Conservation (phyloP, 257 asterid species). For the Schizonepeta tenuifolia region DNA sequence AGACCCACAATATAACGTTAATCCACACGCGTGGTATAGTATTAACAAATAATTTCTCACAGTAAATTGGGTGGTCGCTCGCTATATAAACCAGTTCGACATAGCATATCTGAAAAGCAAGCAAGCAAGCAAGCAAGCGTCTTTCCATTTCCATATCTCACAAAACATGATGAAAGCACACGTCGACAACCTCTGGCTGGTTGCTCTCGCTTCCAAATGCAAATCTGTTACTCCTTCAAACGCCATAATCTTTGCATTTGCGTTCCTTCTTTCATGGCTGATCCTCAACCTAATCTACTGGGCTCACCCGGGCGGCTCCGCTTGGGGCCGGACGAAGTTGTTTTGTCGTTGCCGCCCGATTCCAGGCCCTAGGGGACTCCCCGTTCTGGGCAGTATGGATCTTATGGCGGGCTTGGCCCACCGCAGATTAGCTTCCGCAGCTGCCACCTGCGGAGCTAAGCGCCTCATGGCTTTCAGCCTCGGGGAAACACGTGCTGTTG, state of each 20-base stretch:
- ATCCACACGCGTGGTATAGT: too few relatives aligned
- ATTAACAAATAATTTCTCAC: background rate
- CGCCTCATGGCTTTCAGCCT: constrained; percentile 85
- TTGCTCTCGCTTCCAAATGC: constrained; percentile 61
- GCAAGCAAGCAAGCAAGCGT: too few relatives aligned
- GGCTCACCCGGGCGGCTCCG: constrained; percentile 85
- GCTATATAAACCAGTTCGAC: constrained; percentile 44
- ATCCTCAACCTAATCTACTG: constrained; percentile 60
- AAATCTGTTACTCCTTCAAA: constrained; percentile 43
- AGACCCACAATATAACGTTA: background rate
- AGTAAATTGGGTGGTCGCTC: background rate
- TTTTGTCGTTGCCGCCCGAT: constrained; percentile 33
- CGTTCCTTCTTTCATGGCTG: constrained; percentile 44
- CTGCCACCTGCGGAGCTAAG: constrained; percentile 48
- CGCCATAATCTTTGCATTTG: constrained; percentile 37
- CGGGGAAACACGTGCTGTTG: constrained; percentile 74
- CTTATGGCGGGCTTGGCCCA: constrained; percentile 84
- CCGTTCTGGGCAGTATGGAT: constrained; percentile 67
- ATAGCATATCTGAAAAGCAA: constrained; percentile 18
- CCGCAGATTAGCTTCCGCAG: constrained; percentile 63
- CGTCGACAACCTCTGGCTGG: constrained; percentile 61
- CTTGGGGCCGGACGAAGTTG: constrained; percentile 67
- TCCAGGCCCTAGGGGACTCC: constrained; percentile 80
- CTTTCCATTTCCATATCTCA: background rate
- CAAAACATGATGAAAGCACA: constrained; percentile 20